Evolutionary conservation across 208 protist genomes (phyloP).

Genomic region (Leishmania mexicana): DNA sequence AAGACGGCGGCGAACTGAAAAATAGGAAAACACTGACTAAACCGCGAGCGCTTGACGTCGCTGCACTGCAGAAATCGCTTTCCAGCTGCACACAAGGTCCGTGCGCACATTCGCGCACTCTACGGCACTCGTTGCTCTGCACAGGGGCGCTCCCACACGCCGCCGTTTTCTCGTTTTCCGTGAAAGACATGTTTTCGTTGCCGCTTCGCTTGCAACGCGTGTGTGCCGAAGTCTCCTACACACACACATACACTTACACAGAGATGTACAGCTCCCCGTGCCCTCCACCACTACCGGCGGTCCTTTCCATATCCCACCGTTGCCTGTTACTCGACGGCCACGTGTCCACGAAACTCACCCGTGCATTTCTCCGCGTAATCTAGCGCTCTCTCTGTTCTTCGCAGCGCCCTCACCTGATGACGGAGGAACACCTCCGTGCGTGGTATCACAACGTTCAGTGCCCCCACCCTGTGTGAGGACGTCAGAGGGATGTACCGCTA

Average conservation of each 20-base stretch:
- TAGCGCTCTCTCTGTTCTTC: not conserved
- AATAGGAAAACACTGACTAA: not conserved
- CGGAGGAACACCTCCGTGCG: not conserved
- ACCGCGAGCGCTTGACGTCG: not conserved
- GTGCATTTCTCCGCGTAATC: not conserved
- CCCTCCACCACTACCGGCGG: not conserved
- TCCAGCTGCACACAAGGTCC: not conserved
- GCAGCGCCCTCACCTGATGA: not conserved
- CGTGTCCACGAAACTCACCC: not conserved
- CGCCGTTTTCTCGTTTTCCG: not conserved
- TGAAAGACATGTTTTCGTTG: not conserved
- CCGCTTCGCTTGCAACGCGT: not conserved
- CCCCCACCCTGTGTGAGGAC: not conserved
- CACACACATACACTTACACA: too few relatives aligned
- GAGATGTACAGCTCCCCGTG: not conserved
- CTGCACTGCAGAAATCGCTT: not conserved
- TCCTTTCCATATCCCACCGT: too few relatives aligned
- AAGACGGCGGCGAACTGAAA: not conserved
- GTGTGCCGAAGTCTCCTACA: not conserved
- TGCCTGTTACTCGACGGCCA: not conserved
- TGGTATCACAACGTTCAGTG: not conserved
- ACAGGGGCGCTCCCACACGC: too few relatives aligned
- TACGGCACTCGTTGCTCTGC: not conserved
- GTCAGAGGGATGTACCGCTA: not conserved
- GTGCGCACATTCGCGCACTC: not conserved